Conservation (phyloP, 345 rosid genomes). For the Gossypioides kirkii region DNA sequence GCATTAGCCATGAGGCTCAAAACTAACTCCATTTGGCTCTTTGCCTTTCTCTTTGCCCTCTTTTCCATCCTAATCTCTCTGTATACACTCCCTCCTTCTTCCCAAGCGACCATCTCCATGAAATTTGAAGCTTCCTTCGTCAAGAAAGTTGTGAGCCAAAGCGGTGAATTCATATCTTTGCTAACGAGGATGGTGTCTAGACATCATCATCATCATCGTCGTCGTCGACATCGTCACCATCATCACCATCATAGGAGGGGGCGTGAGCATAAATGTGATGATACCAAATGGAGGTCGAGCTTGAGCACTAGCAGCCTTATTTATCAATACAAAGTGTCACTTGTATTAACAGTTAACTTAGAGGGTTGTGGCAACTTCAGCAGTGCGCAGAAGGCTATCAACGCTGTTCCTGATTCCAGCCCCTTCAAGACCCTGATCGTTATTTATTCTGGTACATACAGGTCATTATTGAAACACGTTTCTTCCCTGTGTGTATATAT, state of each 20-base stretch:
- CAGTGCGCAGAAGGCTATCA: slow-evolving; percentile 67
- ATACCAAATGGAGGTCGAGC: slow-evolving; percentile 26
- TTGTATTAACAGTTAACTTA: slow-evolving; percentile 53
- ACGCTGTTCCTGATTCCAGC: slow-evolving; percentile 55
- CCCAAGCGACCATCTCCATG: background rate
- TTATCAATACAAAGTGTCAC: slow-evolving; percentile 29
- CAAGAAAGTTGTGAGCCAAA: slow-evolving; percentile 11
- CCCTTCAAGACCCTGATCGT: slow-evolving; percentile 49
- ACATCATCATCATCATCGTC: background rate
- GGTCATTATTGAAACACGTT: slow-evolving; percentile 32
- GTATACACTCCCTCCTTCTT: slow-evolving; percentile 11
- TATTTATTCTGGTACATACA: slow-evolving; percentile 65
- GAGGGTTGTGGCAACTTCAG: slow-evolving; percentile 66
- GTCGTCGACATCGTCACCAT: background rate
- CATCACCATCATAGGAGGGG: slow-evolving; percentile 19
- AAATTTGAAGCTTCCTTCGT: slow-evolving; percentile 6
- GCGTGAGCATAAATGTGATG: slow-evolving; percentile 26
- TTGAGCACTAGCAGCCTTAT: slow-evolving; percentile 26
- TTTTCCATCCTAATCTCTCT: slow-evolving; percentile 30
- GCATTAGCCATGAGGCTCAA: slow-evolving; percentile 21
- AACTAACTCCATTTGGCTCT: slow-evolving; percentile 32
- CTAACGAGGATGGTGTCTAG: slow-evolving; percentile 7
- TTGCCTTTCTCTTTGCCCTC: slow-evolving; percentile 32
- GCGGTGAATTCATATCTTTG: slow-evolving; percentile 14
- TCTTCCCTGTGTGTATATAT: background rate